phyloP scores from a whole-genome alignment of 768 basidiomycete genomes.

The Postia placenta region DNA sequence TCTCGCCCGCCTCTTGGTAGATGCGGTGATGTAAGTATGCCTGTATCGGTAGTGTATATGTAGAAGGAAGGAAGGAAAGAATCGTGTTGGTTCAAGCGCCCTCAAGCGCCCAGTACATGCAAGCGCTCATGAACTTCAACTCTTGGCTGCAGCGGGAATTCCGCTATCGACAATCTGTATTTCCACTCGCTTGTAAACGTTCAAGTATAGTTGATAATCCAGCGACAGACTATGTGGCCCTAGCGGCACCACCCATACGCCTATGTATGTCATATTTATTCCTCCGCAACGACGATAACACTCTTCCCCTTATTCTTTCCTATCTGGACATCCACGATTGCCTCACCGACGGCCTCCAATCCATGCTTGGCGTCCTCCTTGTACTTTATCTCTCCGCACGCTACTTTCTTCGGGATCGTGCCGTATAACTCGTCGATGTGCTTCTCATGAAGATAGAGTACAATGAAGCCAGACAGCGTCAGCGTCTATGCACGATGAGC shows the following conservation, averaged over 20 bases:
- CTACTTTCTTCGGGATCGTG: slow-evolving; percentile 18
- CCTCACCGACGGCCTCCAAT: slow-evolving; percentile 23
- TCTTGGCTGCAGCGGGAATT: too few species aligned
- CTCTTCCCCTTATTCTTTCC: slow-evolving; percentile 25
- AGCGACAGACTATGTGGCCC: too few species aligned
- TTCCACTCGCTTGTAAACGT: too few species aligned
- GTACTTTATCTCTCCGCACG: slow-evolving; percentile 24
- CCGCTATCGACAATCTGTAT: too few species aligned
- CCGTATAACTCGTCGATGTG: slow-evolving; percentile 18
- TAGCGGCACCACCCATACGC: not conserved
- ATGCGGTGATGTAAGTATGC: too few species aligned
- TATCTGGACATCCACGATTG: slow-evolving; percentile 22
- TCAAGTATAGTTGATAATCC: too few species aligned
- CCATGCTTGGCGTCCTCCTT: slow-evolving; percentile 22
- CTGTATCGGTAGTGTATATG: too few species aligned
- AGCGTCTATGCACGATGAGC: slow-evolving; percentile 17
- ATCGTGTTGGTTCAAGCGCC: too few species aligned
- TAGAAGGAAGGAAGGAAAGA: too few species aligned
- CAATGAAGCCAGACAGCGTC: slow-evolving; percentile 19
- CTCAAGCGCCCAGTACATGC: too few species aligned
- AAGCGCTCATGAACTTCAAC: too few species aligned
- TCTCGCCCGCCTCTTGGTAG: slow-evolving; percentile 8
- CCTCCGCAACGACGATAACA: slow-evolving; percentile 10
- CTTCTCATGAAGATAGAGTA: slow-evolving; percentile 9
- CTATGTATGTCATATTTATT: not conserved